phyloP scores from a whole-genome alignment of 352 stramenopile genomes.

The Pythium folliculosum region DNA sequence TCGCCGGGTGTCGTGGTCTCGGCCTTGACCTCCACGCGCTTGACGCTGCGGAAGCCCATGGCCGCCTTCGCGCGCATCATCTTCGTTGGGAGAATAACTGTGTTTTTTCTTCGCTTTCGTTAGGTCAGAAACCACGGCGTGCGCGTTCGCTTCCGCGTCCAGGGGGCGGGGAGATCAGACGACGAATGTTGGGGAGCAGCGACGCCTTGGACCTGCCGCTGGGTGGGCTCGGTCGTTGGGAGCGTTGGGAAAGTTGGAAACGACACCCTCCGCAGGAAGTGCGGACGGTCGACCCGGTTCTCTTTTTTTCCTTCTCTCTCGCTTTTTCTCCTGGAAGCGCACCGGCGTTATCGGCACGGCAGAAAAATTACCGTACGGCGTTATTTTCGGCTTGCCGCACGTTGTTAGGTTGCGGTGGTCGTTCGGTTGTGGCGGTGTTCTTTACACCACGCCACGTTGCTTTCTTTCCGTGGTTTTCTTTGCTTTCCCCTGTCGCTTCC shows the following conservation, averaged over 20 bases:
- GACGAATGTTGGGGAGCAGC: neutral
- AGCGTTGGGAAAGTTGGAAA: constrained; percentile 1
- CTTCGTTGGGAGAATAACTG: neutral
- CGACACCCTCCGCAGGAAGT: neutral
- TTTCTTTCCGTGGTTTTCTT: constrained; percentile 26
- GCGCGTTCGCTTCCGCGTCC: neutral
- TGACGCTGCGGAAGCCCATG: constrained; percentile 83
- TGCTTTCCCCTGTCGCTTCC: constrained; percentile 19
- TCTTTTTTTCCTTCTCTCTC: constrained; percentile 1
- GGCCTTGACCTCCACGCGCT: constrained; percentile 83
- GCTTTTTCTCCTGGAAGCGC: neutral
- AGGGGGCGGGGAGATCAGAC: neutral
- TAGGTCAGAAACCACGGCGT: no score
- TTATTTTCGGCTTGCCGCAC: constrained; percentile 4
- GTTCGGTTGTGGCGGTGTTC: neutral
- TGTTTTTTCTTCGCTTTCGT: constrained; percentile 7
- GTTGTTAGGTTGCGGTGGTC: neutral
- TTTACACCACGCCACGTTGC: constrained; percentile 1
- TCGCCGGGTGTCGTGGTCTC: constrained; percentile 84
- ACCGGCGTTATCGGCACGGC: neutral
- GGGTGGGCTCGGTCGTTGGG: neutral
- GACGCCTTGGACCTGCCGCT: no score
- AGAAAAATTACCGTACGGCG: neutral
- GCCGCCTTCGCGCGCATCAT: constrained; percentile 75
- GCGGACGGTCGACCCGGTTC: neutral